Base-by-base conservation (phyloP, 345 rosid genomes). In the Luvunga scandens region DNA sequence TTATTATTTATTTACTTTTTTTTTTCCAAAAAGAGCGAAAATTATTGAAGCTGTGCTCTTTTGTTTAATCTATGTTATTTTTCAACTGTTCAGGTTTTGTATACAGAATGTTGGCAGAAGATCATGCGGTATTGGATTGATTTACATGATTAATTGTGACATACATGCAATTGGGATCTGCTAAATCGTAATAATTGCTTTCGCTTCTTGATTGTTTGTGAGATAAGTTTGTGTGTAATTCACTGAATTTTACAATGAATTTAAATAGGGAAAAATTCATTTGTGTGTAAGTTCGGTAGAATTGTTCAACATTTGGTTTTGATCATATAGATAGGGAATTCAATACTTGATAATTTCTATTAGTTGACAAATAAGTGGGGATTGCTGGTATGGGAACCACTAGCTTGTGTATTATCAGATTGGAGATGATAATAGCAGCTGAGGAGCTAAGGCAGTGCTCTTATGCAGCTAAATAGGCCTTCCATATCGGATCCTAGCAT, bases 121-220 rank as follows among this genome's bases (percentile, higher is more conserved):
- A 75, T 80, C 81, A 42, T 72, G 45, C 76, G 56, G 39, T 56
- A 22, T 69, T 72, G 21, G 73, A 24, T 71, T 53, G 62, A 62
- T 69, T 67, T 62, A 36, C n/a, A 34, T 70, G 66, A 64, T n/a
- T 79, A 77, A 62, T 77, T 77, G n/a, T 71, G 39, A 12, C 75
- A 31, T 56, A 25, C 75, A 38, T 73, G 63, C 74, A 30, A 60
- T 36, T 82, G 10, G 62, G 85, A 80, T 82, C 81, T 61, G 67
- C 45, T 62, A 50, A 27, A 10, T 0, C 24, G 19, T 27, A 71
- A 28, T 83, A 33, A 70, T 53, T 77, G 56, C 25, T 66, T 25
- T 31, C 38, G 74, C 57, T 16, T 16, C 8, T 25, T 59, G 28
- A 33, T 45, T 67, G 78, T 38, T 63, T 73, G 60, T 9, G 62